These are phyloP conservation scores for Coniochaeta sp. DNA, from an alignment of 2,329 filamentous ascomycete genomes.

Conservation along the genomic window DNA sequence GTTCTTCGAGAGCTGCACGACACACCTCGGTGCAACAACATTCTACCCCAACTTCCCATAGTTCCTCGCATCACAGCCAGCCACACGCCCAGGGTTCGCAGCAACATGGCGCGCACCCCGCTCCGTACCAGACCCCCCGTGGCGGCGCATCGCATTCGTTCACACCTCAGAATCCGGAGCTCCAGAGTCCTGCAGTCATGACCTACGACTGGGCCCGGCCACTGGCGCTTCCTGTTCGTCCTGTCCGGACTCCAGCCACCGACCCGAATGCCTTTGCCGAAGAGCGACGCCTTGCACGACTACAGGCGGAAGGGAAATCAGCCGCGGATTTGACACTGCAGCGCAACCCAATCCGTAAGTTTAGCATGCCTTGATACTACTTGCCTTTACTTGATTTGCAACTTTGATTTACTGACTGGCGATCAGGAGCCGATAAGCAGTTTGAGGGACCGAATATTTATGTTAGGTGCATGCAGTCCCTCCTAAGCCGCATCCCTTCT, in stretches of 20 bases:
- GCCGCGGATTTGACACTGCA: conserved; percentile 26
- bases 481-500: conserved; percentile 69
- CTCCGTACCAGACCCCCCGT: conserved; percentile 15
- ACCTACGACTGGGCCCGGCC: conserved; percentile 60
- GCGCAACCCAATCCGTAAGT: neutral
- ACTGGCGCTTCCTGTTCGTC: conserved; percentile 59
- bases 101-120: neutral
- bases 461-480: conserved; percentile 73
- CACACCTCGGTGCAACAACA: conserved; percentile 43
- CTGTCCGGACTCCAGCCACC: conserved; percentile 68
- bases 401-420: conserved; percentile 10
- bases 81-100: conserved; percentile 7
- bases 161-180: conserved; percentile 48
- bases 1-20: conserved; percentile 55
- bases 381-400: neutral
- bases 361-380: neutral
- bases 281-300: conserved; percentile 38
- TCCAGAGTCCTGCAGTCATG: conserved; percentile 53
- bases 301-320: conserved; percentile 31
- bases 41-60: conserved; percentile 12
- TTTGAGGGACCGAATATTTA: conserved; percentile 82
- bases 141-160: conserved; percentile 39
- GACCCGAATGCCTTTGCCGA: conserved; percentile 61
- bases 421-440: conserved; percentile 8
- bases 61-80: conserved; percentile 17